phyloP scores from a whole-genome alignment of 2,329 filamentous ascomycete species.

The Magnaporthiopsis incrustans region DNA sequence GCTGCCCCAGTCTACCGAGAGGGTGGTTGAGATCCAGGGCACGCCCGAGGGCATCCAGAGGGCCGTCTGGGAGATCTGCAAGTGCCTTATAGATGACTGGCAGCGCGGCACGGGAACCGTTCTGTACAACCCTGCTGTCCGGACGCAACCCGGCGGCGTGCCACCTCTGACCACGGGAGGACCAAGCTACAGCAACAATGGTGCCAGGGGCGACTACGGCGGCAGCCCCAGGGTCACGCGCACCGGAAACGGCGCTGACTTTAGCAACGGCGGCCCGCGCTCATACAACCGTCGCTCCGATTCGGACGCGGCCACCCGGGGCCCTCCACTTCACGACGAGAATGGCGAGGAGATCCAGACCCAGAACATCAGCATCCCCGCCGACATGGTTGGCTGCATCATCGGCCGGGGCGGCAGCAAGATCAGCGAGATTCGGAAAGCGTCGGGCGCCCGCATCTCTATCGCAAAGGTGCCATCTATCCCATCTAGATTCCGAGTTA shows the following conservation, averaged over 20 bases:
- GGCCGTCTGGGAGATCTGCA: conserved; percentile 97
- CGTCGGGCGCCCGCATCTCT: conserved; percentile 90
- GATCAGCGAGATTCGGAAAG: conserved; percentile 98
- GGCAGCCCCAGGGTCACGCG: conserved; percentile 71
- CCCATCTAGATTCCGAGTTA: background rate
- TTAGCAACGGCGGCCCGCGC: conserved; percentile 71
- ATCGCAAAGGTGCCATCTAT: conserved; percentile 68
- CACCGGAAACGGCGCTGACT: conserved; percentile 95
- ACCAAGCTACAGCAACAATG: conserved; percentile 26
- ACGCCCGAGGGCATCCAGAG: conserved; percentile 92
- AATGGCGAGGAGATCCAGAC: conserved; percentile 97
- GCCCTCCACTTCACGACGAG: conserved; percentile 83
- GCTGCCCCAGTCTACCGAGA: conserved; percentile 96
- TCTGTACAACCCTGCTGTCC: conserved; percentile 92
- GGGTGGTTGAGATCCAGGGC: conserved; percentile 94
- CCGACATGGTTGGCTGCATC: conserved; percentile 99
- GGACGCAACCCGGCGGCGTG: conserved; percentile 61
- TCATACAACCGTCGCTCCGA: conserved; percentile 73
- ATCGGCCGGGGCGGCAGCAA: conserved; percentile 92
- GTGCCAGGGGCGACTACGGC: conserved; percentile 37
- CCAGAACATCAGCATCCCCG: conserved; percentile 98
- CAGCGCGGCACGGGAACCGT: conserved; percentile 95
- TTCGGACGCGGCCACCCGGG: conserved; percentile 70
- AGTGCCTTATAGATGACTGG: conserved; percentile 96
- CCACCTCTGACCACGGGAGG: conserved; percentile 17